phyloP scores from a whole-genome alignment of 495 filamentous ascomycete species.

The Aspergillus bertholletiae region DNA sequence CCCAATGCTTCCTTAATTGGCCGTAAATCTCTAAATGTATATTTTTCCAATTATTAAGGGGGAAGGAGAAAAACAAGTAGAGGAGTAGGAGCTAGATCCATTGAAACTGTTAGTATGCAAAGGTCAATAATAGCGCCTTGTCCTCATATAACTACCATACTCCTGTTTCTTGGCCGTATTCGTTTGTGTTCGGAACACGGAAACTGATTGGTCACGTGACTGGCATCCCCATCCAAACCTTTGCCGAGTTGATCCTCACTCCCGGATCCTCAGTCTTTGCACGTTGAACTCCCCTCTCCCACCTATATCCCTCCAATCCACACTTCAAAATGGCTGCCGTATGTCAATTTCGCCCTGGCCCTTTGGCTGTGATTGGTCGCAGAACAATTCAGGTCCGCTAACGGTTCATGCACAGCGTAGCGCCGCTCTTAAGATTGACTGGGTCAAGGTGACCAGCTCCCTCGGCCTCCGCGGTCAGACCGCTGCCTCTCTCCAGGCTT shows the following conservation, averaged over 20 bases:
- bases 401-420: slow-evolving; percentile 66
- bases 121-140: no score
- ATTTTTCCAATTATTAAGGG: no score
- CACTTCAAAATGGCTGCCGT: slow-evolving; percentile 80
- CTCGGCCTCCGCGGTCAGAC: slow-evolving; percentile 96
- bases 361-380: not conserved
- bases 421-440: slow-evolving; percentile 99
- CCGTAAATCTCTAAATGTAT: no score
- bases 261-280: slow-evolving; percentile 38
- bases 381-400: slow-evolving; percentile 21
- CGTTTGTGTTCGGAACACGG: slow-evolving; percentile 33
- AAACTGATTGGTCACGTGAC: slow-evolving; percentile 39
- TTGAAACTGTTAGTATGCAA: not conserved
- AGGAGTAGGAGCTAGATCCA: not conserved
- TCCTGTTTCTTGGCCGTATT: slow-evolving; percentile 8
- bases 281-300: slow-evolving; percentile 39
- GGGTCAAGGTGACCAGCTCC: slow-evolving; percentile 83
- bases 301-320: slow-evolving; percentile 41
- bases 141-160: no score
- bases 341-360: slow-evolving; percentile 42
- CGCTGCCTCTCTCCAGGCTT: slow-evolving; percentile 79
- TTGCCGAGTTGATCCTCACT: slow-evolving; percentile 42
- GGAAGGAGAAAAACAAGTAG: not conserved
- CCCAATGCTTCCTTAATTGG: slow-evolving; percentile 11
- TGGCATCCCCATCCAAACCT: slow-evolving; percentile 39